A percentile compares a stretch with the other conserved stretches of the same genome.
These are phyloP conservation scores for Boletellus emodensis DNA, from an alignment of 768 basidiomycete genomes.

Conservation along the genomic window DNA sequence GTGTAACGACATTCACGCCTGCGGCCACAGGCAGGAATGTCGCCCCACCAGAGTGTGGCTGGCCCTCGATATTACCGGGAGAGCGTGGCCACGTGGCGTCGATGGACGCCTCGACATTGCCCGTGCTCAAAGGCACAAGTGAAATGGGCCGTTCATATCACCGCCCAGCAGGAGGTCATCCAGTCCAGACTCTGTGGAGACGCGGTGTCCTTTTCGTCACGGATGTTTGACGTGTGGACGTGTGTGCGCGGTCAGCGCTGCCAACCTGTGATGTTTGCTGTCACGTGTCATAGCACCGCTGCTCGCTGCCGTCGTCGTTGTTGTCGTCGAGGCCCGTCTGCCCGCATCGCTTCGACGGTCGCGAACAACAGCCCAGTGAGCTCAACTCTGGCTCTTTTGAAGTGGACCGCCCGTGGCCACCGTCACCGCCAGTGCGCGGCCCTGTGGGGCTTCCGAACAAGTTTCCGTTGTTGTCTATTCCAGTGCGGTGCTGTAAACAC, in stretches of 20 bases:
- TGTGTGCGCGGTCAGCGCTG: no score
- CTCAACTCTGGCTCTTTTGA: no score
- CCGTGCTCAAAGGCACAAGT: no score
- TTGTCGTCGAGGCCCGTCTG: no score
- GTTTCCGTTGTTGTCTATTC: slow-evolving; percentile 1
- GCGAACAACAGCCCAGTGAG: neutral
- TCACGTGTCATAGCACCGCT: neutral
- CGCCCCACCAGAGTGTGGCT: slow-evolving; percentile 5
- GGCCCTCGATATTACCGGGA: slow-evolving; percentile 4
- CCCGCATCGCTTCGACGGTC: neutral
- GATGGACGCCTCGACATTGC: no score
- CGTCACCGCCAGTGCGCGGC: no score
- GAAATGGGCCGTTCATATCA: no score
- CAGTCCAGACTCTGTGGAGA: no score
- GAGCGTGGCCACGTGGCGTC: neutral
- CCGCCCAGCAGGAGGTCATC: no score
- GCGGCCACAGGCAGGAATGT: neutral
- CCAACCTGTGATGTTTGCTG: neutral
- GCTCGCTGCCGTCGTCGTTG: neutral
- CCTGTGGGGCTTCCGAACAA: slow-evolving; percentile 3
- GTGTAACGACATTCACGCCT: neutral
- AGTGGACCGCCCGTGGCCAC: no score
- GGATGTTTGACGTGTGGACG: no score
- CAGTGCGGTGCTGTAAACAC: slow-evolving; percentile 15
- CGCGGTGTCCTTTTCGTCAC: no score